These are phyloP conservation scores for Starmerella apis DNA, from an alignment of 805 yeast species.

Conservation along the genomic window DNA sequence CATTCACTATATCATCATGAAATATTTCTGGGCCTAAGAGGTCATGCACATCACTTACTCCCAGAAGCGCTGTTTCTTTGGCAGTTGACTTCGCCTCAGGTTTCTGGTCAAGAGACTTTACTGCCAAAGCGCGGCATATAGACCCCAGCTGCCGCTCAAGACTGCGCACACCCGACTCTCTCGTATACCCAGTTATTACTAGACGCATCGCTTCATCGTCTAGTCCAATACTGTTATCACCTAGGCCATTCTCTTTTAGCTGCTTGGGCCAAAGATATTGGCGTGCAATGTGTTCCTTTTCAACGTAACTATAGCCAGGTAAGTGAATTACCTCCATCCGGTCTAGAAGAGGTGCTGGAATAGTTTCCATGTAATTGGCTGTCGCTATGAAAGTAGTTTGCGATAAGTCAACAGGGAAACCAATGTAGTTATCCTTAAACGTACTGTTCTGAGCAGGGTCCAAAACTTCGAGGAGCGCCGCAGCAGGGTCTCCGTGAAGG, in stretches of 20 bases:
- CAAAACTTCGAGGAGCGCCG: slow-evolving; percentile 75
- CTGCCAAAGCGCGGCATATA: slow-evolving; percentile 73
- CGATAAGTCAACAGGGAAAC: slow-evolving; percentile 75
- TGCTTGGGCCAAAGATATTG: slow-evolving; percentile 69
- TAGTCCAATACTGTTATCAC: slow-evolving; percentile 33
- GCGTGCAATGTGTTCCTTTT: slow-evolving; percentile 61
- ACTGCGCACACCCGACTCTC: slow-evolving; percentile 79
- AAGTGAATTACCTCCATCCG: slow-evolving; percentile 74
- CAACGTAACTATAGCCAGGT: slow-evolving; percentile 69
- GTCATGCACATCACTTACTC: slow-evolving; percentile 46
- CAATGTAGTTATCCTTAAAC: slow-evolving; percentile 73
- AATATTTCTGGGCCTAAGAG: slow-evolving; percentile 59
- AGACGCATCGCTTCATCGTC: slow-evolving; percentile 49
- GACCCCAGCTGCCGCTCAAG: slow-evolving; percentile 66
- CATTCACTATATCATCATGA: slow-evolving; percentile 33
- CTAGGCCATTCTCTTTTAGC: slow-evolving; percentile 54
- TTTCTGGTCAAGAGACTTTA: slow-evolving; percentile 32
- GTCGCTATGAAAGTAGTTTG: slow-evolving; percentile 77
- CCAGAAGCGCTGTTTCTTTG: not conserved
- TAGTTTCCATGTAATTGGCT: slow-evolving; percentile 61
- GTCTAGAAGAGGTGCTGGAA: slow-evolving; percentile 69
- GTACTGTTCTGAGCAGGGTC: slow-evolving; percentile 80
- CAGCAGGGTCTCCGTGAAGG: slow-evolving; percentile 76
- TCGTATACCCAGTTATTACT: slow-evolving; percentile 58
- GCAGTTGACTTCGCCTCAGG: not conserved